These are phyloP conservation scores for Saitozyma sp. DNA, from an alignment of 768 basidiomycete species.

Conservation along the genomic window DNA sequence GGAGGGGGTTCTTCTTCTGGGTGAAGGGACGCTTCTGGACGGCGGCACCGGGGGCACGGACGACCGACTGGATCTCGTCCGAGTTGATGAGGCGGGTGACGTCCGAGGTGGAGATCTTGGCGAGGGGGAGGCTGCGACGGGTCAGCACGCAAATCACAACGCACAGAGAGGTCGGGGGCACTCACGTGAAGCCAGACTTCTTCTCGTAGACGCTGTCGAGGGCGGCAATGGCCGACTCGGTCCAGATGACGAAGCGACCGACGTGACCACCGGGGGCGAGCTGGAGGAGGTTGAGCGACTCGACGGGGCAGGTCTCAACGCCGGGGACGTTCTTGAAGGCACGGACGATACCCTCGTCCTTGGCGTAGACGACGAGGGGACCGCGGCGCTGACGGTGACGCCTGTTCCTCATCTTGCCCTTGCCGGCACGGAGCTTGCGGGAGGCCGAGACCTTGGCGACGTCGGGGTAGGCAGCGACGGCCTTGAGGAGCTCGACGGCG, in stretches of 20 bases:
- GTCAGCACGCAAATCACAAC: neutral
- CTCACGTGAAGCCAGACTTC: constrained; percentile 51
- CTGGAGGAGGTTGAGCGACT: constrained; percentile 92
- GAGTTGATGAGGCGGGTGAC: constrained; percentile 97
- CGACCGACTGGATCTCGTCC: constrained; percentile 94
- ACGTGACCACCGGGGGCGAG: constrained; percentile 99
- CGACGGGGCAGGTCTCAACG: constrained; percentile 94
- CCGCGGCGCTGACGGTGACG: constrained; percentile 95
- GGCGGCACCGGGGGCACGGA: constrained; percentile 84
- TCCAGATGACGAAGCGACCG: constrained; percentile 99
- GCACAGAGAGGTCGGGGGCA: neutral
- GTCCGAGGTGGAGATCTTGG: constrained; percentile 97
- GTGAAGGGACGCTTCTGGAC: constrained; percentile 91
- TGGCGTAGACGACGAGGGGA: constrained; percentile 93
- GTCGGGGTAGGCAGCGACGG: constrained; percentile 82
- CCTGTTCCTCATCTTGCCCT: constrained; percentile 96
- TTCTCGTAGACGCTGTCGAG: constrained; percentile 97
- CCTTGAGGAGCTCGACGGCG: constrained; percentile 88
- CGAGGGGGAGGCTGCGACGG: constrained; percentile 72
- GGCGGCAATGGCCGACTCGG: constrained; percentile 84
- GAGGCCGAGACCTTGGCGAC: constrained; percentile 97
- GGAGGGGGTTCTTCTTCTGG: constrained; percentile 97
- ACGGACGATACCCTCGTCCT: constrained; percentile 95
- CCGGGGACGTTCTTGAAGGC: constrained; percentile 99
- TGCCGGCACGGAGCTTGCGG: constrained; percentile 92